A percentile compares a stretch with the other conserved stretches of the same genome.
Conservation (phyloP, 495 filamentous ascomycete species). For the Staphylotrichum tortipilum region DNA sequence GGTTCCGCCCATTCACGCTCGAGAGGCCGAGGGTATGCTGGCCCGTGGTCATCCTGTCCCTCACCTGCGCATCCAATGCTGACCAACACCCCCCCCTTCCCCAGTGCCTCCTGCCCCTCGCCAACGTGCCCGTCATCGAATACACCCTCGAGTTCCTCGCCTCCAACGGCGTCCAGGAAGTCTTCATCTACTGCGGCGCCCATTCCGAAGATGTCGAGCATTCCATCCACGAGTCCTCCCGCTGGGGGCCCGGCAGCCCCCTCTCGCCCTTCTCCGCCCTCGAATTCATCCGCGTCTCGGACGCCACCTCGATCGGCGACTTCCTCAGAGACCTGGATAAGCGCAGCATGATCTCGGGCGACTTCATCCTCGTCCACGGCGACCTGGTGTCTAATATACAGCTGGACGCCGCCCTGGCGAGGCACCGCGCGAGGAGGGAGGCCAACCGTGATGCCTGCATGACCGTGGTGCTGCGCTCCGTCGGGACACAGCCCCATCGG, state of each 20-base stretch:
- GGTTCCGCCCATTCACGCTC: conserved; percentile 81
- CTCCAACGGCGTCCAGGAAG: conserved; percentile 82
- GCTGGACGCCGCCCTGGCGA: conserved; percentile 67
- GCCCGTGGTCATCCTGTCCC: neutral
- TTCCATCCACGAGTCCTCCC: conserved; percentile 53
- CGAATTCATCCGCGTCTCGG: conserved; percentile 77
- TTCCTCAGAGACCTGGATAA: conserved; percentile 91
- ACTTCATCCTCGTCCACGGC: conserved; percentile 88
- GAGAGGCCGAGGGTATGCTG: conserved; percentile 74
- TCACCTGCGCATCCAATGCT: neutral
- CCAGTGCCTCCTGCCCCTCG: conserved; percentile 88
- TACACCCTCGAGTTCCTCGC: conserved; percentile 96
- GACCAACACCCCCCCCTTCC: neutral
- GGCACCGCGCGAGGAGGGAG: conserved; percentile 71
- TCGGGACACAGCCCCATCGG: conserved; percentile 57
- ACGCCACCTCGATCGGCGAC: conserved; percentile 77
- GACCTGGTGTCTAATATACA: conserved; percentile 89
- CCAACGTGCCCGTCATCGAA: conserved; percentile 90
- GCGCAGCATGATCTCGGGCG: conserved; percentile 73
- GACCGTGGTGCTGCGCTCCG: conserved; percentile 86
- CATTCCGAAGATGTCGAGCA: conserved; percentile 85
- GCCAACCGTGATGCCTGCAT: conserved; percentile 93
- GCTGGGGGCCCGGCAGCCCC: conserved; percentile 35
- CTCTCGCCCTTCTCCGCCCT: conserved; percentile 80
- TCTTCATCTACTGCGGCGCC: conserved; percentile 83